Percentiles rank a stretch among this genome's conserved stretches.
Evolutionary conservation across 2,329 filamentous ascomycete genomes (phyloP).

Genomic region (Drechslerella dactyloides): DNA sequence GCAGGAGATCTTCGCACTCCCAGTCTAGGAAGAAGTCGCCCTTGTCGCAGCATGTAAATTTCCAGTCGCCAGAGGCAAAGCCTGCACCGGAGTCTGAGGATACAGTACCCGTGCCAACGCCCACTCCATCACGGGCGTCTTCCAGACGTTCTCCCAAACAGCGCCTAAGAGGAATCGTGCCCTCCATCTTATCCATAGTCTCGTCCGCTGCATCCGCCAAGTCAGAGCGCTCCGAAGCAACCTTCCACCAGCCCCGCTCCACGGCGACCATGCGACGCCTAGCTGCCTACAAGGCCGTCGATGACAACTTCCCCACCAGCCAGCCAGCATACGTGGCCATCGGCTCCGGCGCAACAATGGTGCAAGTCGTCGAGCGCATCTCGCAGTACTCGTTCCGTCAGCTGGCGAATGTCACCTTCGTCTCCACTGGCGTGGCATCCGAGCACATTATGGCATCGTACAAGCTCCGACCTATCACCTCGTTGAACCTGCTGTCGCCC

Average conservation of each 20-base stretch:
- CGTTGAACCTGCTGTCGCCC: slow-evolving; percentile 56
- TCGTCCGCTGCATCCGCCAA: neutral
- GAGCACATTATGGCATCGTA: slow-evolving; percentile 44
- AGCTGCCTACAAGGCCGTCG: slow-evolving; percentile 37
- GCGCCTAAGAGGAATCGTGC: no score
- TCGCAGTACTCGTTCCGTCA: slow-evolving; percentile 18
- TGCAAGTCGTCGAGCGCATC: slow-evolving; percentile 34
- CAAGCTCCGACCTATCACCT: slow-evolving; percentile 34
- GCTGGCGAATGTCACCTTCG: slow-evolving; percentile 35
- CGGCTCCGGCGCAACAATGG: slow-evolving; percentile 31
- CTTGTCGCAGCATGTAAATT: no score
- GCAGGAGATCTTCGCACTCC: neutral
- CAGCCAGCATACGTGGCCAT: slow-evolving; percentile 42
- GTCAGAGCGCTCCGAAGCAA: neutral
- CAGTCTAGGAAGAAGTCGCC: no score
- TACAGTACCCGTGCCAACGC: no score
- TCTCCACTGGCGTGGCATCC: slow-evolving; percentile 36
- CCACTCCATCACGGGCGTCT: no score
- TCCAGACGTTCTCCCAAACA: no score
- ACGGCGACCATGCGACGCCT: slow-evolving; percentile 14
- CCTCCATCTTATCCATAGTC: neutral
- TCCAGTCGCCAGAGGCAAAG: no score
- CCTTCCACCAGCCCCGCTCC: slow-evolving; percentile 9
- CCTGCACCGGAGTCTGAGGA: no score
- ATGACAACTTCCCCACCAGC: slow-evolving; percentile 34